These are phyloP conservation scores for Zymoseptoria crescenta DNA, from an alignment of 2,329 filamentous ascomycete genomes.

Conservation along the genomic window DNA sequence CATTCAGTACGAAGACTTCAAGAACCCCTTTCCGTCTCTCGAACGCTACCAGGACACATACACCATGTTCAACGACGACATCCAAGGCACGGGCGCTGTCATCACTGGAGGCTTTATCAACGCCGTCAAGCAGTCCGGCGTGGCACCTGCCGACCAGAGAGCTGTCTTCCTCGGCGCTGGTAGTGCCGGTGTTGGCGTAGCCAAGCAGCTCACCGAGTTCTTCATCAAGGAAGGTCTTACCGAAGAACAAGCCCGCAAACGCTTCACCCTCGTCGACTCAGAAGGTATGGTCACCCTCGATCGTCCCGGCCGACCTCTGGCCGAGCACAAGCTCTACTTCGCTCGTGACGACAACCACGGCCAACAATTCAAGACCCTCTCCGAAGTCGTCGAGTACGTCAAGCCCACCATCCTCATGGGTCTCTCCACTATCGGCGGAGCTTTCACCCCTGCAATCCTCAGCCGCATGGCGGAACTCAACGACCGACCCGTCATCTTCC, in stretches of 20 bases:
- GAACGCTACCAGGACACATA: conserved; percentile 81
- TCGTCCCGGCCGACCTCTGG: conserved; percentile 76
- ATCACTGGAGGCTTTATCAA: conserved; percentile 75
- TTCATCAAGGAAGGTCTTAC: conserved; percentile 87
- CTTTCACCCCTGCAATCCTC: conserved; percentile 84
- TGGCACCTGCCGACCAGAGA: conserved; percentile 81
- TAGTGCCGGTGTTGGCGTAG: conserved; percentile 91
- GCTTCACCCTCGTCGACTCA: conserved; percentile 97
- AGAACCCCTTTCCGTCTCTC: conserved; percentile 91
- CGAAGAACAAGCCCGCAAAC: conserved; percentile 76
- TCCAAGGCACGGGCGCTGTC: conserved; percentile 94
- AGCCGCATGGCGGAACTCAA: conserved; percentile 53
- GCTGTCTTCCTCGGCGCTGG: conserved; percentile 95
- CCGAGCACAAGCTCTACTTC: conserved; percentile 71
- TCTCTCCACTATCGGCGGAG: conserved; percentile 85
- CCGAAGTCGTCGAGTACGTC: conserved; percentile 89
- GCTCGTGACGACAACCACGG: conserved; percentile 58
- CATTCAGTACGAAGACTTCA: conserved; percentile 96
- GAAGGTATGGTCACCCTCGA: conserved; percentile 81
- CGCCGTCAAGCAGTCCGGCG: conserved; percentile 72
- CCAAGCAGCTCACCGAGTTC: conserved; percentile 95
- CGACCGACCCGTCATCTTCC: conserved; percentile 70
- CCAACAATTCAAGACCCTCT: conserved; percentile 65
- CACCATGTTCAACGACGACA: conserved; percentile 98
- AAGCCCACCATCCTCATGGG: conserved; percentile 92